Percentiles rank a stretch among this genome's conserved stretches.
phyloP scores from a whole-genome alignment of 2,329 filamentous ascomycete species.

The Colletotrichum liaoningense region DNA sequence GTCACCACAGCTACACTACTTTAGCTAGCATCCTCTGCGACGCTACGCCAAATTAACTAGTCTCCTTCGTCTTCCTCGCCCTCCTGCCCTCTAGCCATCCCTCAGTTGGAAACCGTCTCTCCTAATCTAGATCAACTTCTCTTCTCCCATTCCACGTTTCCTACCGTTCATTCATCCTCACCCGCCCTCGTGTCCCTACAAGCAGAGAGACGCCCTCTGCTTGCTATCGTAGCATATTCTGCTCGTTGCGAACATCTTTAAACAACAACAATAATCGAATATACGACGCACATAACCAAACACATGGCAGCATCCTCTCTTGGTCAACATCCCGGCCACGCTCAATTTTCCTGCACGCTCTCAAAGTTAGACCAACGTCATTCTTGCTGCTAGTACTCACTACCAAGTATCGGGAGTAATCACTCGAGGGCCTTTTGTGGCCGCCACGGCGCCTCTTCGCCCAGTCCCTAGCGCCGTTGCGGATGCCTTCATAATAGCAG shows the following conservation, averaged over 20 bases:
- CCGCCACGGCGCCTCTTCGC: slow-evolving; percentile 20
- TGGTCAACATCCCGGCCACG: background rate
- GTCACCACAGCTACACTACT: slow-evolving; percentile 12
- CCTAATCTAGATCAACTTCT: slow-evolving; percentile 6
- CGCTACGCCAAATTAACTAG: slow-evolving; percentile 16
- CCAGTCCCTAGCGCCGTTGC: slow-evolving; percentile 19
- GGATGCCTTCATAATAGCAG: slow-evolving; percentile 34
- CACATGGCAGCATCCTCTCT: slow-evolving; percentile 15
- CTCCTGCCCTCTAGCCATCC: slow-evolving; percentile 12
- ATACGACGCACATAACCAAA: background rate
- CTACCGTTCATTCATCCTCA: background rate
- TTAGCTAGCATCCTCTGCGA: slow-evolving; percentile 8
- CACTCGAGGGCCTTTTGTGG: slow-evolving; percentile 28
- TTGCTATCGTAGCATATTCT: background rate
- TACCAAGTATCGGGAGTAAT: slow-evolving; percentile 4
- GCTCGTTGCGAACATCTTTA: background rate
- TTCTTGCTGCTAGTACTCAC: slow-evolving; percentile 14
- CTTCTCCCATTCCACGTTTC: background rate
- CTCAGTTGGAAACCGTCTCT: slow-evolving; percentile 1
- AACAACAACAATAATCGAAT: background rate
- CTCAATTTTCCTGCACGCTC: background rate
- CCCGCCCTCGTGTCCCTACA: background rate
- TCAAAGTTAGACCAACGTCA: slow-evolving; percentile 21
- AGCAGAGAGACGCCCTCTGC: background rate
- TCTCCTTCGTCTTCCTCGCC: background rate